Evolutionary conservation across 73 alveolate genomes (phyloP).

Genomic region (Paramecium primaurelia): DNA sequence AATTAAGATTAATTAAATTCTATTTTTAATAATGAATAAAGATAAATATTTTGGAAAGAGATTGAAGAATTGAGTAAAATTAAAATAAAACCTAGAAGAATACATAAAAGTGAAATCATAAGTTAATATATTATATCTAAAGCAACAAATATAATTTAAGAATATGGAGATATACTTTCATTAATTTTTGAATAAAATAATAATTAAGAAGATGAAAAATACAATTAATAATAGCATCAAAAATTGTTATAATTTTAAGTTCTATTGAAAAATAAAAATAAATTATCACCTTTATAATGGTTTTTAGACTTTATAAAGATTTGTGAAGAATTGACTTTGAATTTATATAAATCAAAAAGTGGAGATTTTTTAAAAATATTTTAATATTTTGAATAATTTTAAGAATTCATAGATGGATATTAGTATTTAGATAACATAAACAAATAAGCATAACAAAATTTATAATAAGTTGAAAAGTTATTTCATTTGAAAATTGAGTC

Average conservation of each 20-base stretch:
- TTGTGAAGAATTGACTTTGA: neutral
- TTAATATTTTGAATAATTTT: neutral
- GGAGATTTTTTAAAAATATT: neutral
- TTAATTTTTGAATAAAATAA: neutral
- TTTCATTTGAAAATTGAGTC: neutral
- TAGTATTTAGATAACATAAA: neutral
- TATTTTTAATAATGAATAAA: neutral
- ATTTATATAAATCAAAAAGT: neutral
- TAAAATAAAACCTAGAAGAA: neutral
- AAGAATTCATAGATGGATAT: neutral
- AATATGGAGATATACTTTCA: neutral
- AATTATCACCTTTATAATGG: neutral
- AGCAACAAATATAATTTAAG: neutral
- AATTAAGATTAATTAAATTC: neutral
- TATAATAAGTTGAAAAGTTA: neutral
- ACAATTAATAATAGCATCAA: neutral
- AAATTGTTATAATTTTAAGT: neutral
- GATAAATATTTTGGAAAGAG: neutral
- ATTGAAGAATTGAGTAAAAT: neutral
- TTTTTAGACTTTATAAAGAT: neutral
- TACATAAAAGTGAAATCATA: neutral
- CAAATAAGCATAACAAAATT: neutral
- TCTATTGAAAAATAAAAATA: neutral
- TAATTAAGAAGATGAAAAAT: neutral
- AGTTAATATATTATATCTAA: neutral